Evolutionary conservation across 2,329 filamentous ascomycete genomes (phyloP).

Genomic region (Lasiodiplodia sp.): DNA sequence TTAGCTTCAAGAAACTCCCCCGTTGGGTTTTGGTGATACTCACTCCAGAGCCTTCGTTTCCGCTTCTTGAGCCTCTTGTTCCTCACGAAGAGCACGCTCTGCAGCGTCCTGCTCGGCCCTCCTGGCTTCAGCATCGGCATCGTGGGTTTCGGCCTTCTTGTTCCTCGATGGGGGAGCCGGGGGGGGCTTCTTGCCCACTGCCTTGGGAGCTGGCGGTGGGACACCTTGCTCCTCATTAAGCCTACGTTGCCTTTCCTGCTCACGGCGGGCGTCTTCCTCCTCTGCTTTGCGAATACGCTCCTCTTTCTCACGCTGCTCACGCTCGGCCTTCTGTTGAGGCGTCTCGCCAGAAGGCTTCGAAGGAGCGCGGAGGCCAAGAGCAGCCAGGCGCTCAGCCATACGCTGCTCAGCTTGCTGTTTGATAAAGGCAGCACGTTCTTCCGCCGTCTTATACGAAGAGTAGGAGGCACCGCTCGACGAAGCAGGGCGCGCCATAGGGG

Average conservation of each 20-base stretch:
- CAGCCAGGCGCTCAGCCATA: conserved; percentile 94
- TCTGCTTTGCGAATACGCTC: conserved; percentile 89
- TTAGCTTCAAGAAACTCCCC: conserved; percentile 37
- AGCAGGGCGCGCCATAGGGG: conserved; percentile 63
- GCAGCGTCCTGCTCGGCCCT: conserved; percentile 63
- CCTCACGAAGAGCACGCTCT: conserved; percentile 66
- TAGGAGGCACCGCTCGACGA: conserved; percentile 71
- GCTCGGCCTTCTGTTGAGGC: conserved; percentile 82
- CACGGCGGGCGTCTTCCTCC: conserved; percentile 88
- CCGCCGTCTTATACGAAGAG: conserved; percentile 84
- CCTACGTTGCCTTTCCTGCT: conserved; percentile 83
- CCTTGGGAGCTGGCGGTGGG: conserved; percentile 61
- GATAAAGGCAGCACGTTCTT: conserved; percentile 94
- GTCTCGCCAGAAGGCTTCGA: conserved; percentile 77
- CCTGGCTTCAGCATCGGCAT: conserved; percentile 66
- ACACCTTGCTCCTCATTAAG: conserved; percentile 77
- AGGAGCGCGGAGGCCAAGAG: conserved; percentile 86
- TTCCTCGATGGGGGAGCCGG: conserved; percentile 82
- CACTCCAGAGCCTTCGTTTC: conserved; percentile 84
- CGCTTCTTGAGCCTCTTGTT: conserved; percentile 77
- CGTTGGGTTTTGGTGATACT: conserved; percentile 52
- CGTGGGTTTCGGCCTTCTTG: conserved; percentile 63
- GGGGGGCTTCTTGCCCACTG: conserved; percentile 57
- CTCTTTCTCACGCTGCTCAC: conserved; percentile 85
- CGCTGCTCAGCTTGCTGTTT: conserved; percentile 96